These are phyloP conservation scores for Pyrenula aspistea DNA, from an alignment of 495 filamentous ascomycete species.

Conservation along the genomic window DNA sequence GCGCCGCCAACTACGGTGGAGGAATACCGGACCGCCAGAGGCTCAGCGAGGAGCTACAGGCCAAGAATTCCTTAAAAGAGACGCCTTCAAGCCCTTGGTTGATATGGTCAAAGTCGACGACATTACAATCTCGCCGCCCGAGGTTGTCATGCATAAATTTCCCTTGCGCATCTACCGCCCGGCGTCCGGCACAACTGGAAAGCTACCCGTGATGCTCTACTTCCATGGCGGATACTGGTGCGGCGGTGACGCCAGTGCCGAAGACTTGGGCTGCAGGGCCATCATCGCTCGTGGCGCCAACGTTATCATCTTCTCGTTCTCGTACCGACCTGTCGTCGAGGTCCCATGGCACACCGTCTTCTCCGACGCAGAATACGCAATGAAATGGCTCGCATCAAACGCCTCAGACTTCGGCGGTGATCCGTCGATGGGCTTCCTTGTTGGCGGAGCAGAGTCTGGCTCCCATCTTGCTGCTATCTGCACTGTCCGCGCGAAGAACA, in stretches of 20 bases:
- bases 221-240: conserved; percentile 30
- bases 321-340: conserved; percentile 61
- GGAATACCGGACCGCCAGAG: not conserved
- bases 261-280: conserved; percentile 21
- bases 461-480: not conserved
- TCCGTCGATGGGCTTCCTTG: conserved; percentile 5
- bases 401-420: conserved; percentile 2
- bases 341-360: conserved; percentile 43
- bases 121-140: not conserved
- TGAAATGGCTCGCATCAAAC: conserved; percentile 9
- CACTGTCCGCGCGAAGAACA: not conserved
- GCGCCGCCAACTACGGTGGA: not conserved
- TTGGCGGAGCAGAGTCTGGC: conserved; percentile 5
- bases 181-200: not conserved
- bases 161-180: not conserved
- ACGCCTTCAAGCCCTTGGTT: not conserved
- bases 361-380: conserved; percentile 37
- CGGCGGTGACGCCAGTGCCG: conserved; percentile 23
- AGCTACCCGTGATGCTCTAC: conserved; percentile 18
- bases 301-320: conserved; percentile 42
- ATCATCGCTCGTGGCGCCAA: conserved; percentile 12
- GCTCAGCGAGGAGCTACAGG: not conserved
- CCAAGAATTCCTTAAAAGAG: not conserved
- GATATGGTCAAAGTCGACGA: not conserved
- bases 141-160: not conserved